These are phyloP conservation scores for Plasmopara viticola DNA, from an alignment of 352 stramenopile species.

Conservation along the genomic window DNA sequence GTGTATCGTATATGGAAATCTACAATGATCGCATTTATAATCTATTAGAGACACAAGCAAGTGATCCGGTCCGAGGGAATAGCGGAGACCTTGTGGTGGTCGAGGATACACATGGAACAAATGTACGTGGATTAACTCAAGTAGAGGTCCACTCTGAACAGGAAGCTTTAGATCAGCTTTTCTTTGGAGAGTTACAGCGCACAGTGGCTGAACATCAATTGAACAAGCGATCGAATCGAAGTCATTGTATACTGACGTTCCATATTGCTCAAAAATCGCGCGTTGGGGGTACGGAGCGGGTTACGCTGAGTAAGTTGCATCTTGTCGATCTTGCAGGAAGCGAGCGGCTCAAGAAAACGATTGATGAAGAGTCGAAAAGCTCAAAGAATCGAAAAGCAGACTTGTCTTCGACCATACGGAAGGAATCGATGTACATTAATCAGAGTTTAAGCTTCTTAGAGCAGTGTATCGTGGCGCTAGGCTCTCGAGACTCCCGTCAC, in stretches of 20 bases:
- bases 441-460: slow-evolving; percentile 94
- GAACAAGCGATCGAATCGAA: slow-evolving; percentile 92
- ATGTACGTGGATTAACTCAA: slow-evolving; percentile 85
- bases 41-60: too few species aligned
- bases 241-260: slow-evolving; percentile 91
- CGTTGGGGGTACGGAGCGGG: slow-evolving; percentile 59
- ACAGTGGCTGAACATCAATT: slow-evolving; percentile 91
- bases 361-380: slow-evolving; percentile 42
- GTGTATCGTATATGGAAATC: slow-evolving; percentile 26
- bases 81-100: too few species aligned
- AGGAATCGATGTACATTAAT: slow-evolving; percentile 97
- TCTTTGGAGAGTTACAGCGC: slow-evolving; percentile 87
- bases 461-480: slow-evolving; percentile 90
- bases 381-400: slow-evolving; percentile 3
- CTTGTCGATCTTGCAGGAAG: slow-evolving; percentile 94
- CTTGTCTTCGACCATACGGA: slow-evolving; percentile 81
- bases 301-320: slow-evolving; percentile 87
- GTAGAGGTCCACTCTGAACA: slow-evolving; percentile 73
- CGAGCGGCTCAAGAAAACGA: slow-evolving; percentile 91
- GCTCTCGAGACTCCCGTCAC: slow-evolving; percentile 55
- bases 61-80: too few species aligned
- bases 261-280: slow-evolving; percentile 87
- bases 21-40: too few species aligned
- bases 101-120: slow-evolving; percentile 14
- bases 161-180: slow-evolving; percentile 89